Evolutionary conservation across 169 alveolate genomes (phyloP), one percentile per base, ranked within the genome.

Genomic region (Cryptosporidium baileyi): DNA sequence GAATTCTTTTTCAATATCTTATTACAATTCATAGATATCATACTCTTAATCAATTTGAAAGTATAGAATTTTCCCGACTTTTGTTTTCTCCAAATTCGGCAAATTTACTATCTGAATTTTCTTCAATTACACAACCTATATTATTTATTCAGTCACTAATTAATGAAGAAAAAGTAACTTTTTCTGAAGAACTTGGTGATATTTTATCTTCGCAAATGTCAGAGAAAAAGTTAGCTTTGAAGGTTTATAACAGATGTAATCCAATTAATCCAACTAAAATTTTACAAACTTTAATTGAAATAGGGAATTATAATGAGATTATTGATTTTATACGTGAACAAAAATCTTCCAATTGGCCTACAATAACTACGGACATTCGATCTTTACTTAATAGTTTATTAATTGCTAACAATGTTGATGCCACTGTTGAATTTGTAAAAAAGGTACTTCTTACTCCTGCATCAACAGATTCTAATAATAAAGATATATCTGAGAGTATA

Each of bases 161-260:
- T 67, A 94, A 95, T 52, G 97, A 96, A 82, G 98, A 96, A 62
- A 97, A 98, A 92, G 91, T 99, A 62, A 98, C 99, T 34, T 96
- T 96, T 82, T 96, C 99, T 40, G 99, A 97, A 89, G 98, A 96
- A 88, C 93, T 98, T 26, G 99, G 99, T 13, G 99, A 98, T 89
- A 85, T 96, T 89, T 93, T 98, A 36, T 51, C 49, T 47, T 40
- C 54, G 15, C 93, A 93, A 65, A 93, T 92, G 51, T 88, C 91
- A 67, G 99, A 97, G 44, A 93, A 91, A 41, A 90, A 95, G 65
- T 93, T 97, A 52, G 99, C 99, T 38, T 93, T 97, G 45, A 91
- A 94, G 88, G 94, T 97, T 36, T 96, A 90, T 45, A 34, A 61
- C 81, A 52, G 90, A 89, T 80, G 92, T 90, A 91, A 90, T 67